Conservation (phyloP, 768 basidiomycete species). For the Tricholoma furcatifolium region DNA sequence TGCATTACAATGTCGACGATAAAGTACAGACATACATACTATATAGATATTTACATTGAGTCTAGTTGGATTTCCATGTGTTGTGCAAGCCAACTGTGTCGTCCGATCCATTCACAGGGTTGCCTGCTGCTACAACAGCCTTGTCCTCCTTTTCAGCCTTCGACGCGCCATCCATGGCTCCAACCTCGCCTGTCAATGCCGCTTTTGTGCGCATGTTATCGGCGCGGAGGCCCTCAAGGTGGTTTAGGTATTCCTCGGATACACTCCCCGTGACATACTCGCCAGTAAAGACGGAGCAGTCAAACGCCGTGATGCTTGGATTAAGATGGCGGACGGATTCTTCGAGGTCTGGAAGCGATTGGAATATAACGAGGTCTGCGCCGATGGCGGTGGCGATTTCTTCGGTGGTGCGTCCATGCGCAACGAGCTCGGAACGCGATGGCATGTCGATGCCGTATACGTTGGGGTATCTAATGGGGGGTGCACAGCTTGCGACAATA, state of each 20-base stretch:
- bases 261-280: constrained; percentile 96
- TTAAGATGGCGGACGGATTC: constrained; percentile 86
- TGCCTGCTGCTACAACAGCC: constrained; percentile 30
- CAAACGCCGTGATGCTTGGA: constrained; percentile 71
- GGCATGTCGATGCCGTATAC: constrained; percentile 99
- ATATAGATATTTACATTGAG: constrained; percentile 12
- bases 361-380: constrained; percentile 95
- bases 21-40: constrained; percentile 10
- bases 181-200: constrained; percentile 26
- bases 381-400: constrained; percentile 82
- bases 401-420: constrained; percentile 67
- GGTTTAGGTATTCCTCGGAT: constrained; percentile 73
- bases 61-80: constrained; percentile 46
- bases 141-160: constrained; percentile 18
- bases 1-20: not conserved
- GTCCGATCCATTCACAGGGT: constrained; percentile 61
- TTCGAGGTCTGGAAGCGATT: constrained; percentile 86
- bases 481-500: constrained; percentile 95
- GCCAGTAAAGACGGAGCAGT: constrained; percentile 98
- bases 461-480: constrained; percentile 91
- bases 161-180: constrained; percentile 27
- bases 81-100: constrained; percentile 83
- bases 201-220: constrained; percentile 74
- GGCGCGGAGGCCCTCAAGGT: constrained; percentile 74
- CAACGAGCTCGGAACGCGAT: constrained; percentile 89